Evolutionary conservation across 2,329 filamentous ascomycete species (phyloP).

Genomic region (Aureobasidium vineae): DNA sequence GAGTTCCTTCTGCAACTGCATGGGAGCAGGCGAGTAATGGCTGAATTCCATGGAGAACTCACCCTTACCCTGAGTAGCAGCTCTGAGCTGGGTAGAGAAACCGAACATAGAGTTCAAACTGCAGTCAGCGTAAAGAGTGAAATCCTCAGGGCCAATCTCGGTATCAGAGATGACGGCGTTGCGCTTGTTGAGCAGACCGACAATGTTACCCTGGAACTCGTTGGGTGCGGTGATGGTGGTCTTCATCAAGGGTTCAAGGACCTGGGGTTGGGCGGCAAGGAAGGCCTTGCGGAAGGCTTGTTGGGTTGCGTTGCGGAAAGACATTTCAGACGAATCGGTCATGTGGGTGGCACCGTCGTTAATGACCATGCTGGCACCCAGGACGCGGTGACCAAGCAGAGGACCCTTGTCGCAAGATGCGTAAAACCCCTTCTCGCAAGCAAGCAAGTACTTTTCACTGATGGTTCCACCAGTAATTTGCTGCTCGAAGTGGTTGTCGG

Average conservation of each 20-base stretch:
- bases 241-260: conserved; percentile 98
- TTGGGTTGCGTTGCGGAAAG: conserved; percentile 92
- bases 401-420: conserved; percentile 80
- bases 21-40: conserved; percentile 84
- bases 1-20: conserved; percentile 80
- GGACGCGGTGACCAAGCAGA: conserved; percentile 86
- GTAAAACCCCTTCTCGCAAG: conserved; percentile 94
- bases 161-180: conserved; percentile 94
- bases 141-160: conserved; percentile 90
- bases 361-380: conserved; percentile 86
- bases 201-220: conserved; percentile 96
- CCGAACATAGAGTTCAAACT: conserved; percentile 97
- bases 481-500: conserved; percentile 79
- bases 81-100: conserved; percentile 85
- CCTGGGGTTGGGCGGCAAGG: conserved; percentile 71
- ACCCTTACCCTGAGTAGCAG: conserved; percentile 95
- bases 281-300: conserved; percentile 97
- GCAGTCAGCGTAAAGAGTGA: conserved; percentile 88
- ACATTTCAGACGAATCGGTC: conserved; percentile 95
- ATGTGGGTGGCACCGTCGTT: conserved; percentile 97
- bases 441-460: conserved; percentile 90
- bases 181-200: conserved; percentile 94
- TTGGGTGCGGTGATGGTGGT: conserved; percentile 92
- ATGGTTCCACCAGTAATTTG: conserved; percentile 87
- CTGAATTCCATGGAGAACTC: conserved; percentile 99